A percentile compares a stretch with the other conserved stretches of the same genome.
Conservation (phyloP, 2,329 filamentous ascomycete species). For the Beauveria sp. region DNA sequence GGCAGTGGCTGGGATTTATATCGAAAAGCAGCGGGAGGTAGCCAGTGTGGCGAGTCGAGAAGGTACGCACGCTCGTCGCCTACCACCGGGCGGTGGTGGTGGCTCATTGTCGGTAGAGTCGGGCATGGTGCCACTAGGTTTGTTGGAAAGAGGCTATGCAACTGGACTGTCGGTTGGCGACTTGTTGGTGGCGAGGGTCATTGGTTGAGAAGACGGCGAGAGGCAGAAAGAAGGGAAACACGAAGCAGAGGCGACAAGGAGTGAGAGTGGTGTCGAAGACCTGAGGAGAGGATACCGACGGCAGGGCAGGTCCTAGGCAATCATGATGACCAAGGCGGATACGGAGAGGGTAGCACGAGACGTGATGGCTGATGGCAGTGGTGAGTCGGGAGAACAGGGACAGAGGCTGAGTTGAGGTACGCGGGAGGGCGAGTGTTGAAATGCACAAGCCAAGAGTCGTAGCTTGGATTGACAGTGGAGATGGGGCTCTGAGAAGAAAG, state of each 20-base stretch:
- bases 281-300: neutral
- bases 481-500: neutral
- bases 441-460: conserved; percentile 5
- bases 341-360: neutral
- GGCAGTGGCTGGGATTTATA: neutral
- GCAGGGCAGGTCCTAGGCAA: neutral
- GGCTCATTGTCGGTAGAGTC: conserved; percentile 16
- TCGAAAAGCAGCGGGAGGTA: neutral
- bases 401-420: neutral
- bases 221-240: neutral
- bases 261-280: neutral
- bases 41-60: conserved; percentile 4
- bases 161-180: neutral
- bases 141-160: conserved; percentile 8
- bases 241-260: neutral
- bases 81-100: conserved; percentile 16
- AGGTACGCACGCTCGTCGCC: conserved; percentile 31
- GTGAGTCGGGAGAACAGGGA: neutral
- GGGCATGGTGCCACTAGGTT: conserved; percentile 16
- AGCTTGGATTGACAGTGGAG: conserved; percentile 1
- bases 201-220: neutral
- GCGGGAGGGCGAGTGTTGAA: conserved; percentile 4
- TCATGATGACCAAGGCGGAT: neutral
- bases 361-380: neutral
- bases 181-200: conserved; percentile 4